A percentile compares a stretch with the other conserved stretches of the same genome.
phyloP scores from a whole-genome alignment of 2,329 filamentous ascomycete species.

The Aspergillus viridinutans region DNA sequence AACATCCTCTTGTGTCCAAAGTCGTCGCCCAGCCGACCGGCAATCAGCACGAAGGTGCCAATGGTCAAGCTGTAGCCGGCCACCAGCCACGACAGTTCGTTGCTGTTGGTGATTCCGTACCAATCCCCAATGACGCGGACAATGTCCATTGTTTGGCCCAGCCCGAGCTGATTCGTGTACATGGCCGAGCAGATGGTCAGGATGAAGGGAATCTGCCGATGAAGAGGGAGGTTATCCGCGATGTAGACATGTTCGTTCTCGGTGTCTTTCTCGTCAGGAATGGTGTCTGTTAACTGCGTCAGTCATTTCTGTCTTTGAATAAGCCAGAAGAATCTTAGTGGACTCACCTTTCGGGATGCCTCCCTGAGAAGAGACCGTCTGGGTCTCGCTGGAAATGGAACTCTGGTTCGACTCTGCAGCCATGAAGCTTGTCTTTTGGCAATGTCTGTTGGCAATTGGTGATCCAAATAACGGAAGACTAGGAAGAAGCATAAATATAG shows the following conservation, averaged over 20 bases:
- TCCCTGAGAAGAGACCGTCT: neutral
- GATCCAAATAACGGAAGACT: neutral
- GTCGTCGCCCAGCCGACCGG: conserved; percentile 28
- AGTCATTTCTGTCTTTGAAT: neutral
- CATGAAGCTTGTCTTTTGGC: neutral
- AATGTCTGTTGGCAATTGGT: neutral
- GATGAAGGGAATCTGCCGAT: conserved; percentile 6
- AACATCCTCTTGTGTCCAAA: conserved; percentile 30
- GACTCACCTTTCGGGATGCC: neutral
- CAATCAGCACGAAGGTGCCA: conserved; percentile 31
- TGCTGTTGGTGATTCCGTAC: conserved; percentile 43
- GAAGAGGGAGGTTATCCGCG: conserved; percentile 1
- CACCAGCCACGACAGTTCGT: conserved; percentile 50
- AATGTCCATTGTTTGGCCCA: neutral
- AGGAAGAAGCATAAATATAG: neutral
- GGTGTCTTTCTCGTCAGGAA: neutral
- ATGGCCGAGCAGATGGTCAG: conserved; percentile 5
- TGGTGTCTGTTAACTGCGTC: neutral
- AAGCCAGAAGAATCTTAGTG: neutral
- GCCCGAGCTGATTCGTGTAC: conserved; percentile 5
- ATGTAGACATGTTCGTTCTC: conserved; percentile 8
- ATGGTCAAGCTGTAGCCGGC: conserved; percentile 50
- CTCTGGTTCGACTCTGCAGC: neutral
- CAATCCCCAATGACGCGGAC: conserved; percentile 39
- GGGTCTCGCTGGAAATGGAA: neutral